Evolutionary conservation across 2,329 filamentous ascomycete genomes (phyloP), one percentile per base, ranked within the genome.

Genomic region (Talaromyces atroroseus): DNA sequence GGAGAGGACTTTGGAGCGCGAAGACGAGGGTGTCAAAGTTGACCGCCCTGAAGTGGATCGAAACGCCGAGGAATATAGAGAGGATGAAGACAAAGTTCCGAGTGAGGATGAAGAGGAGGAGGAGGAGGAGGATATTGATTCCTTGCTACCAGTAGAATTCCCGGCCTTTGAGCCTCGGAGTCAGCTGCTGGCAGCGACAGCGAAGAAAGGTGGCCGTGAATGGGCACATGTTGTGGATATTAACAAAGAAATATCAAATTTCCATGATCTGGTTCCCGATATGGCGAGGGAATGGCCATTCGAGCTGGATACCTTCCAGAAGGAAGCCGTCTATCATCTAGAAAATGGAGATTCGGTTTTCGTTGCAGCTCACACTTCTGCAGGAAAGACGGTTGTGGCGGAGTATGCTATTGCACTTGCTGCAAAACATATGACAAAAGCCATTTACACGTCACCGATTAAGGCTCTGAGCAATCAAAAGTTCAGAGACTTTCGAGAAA

Each of bases 211-310:
- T 40, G 88, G 89, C 6, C 87, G 83, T 65, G 90, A 97, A 75
- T 99, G 94, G 92, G 94, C 94, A 52, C 94, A 99, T 74, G 95
- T 99, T 85, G 92, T 99, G 1, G 92, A 99, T 70, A 87, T 97
- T 64, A 92, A 92, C 66, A 84, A 90, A 58, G 89, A 92, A 52
- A 95, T 97, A 65, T 80, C 89, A n/a, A 97, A 97, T 68, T 97
- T 99, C 72, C 80, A 82, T 58, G 92, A 96, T 59, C 78, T 99
- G 38, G 92, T 99, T 7, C 94, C 94, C 0, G 89, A 97, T 59
- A 96, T 97, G 91, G 94, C 94, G 1, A 83, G 88, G 61, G 88
- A 95, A 61, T 99, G 92, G 89, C 92, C 92, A 0, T 99, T 99
- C 63, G 94, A 99, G 71, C 83, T 97, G 36, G 94, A 99, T 66